phyloP scores from a whole-genome alignment of 2,329 filamentous ascomycete species.

The Ustilaginoidea virens region DNA sequence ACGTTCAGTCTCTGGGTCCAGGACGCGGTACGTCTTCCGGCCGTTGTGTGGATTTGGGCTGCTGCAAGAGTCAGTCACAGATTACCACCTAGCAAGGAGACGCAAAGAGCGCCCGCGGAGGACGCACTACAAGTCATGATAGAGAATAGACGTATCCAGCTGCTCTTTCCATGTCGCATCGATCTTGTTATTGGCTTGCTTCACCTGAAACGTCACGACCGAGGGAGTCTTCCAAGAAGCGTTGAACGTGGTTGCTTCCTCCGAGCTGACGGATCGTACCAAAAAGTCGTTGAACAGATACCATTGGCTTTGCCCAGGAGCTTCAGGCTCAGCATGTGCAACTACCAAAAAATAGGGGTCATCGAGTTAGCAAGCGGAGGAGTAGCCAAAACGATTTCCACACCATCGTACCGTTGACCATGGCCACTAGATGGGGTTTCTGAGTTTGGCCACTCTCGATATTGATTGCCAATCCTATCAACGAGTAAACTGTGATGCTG shows the following conservation, averaged over 20 bases:
- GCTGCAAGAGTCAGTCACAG: conserved; percentile 7
- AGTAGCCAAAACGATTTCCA: not conserved
- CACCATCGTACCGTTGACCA: conserved; percentile 58
- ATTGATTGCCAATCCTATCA: conserved; percentile 79
- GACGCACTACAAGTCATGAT: conserved; percentile 46
- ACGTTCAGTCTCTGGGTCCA: conserved; percentile 43
- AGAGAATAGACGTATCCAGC: conserved; percentile 74
- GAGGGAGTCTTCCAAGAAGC: conserved; percentile 86
- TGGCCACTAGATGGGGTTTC: conserved; percentile 79
- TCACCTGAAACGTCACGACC: conserved; percentile 74
- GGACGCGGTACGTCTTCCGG: conserved; percentile 41
- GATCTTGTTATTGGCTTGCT: conserved; percentile 63
- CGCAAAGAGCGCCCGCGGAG: not conserved
- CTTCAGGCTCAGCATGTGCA: conserved; percentile 45
- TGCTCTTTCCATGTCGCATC: conserved; percentile 76
- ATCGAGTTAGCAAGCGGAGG: too few species aligned
- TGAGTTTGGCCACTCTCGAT: conserved; percentile 76
- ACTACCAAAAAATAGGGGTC: conserved; percentile 35
- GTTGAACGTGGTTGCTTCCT: conserved; percentile 82
- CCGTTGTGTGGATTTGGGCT: conserved; percentile 20
- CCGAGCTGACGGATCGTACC: conserved; percentile 61
- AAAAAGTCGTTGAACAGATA: conserved; percentile 96
- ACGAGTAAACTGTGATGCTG: conserved; percentile 75
- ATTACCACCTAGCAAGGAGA: not conserved
- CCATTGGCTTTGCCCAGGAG: conserved; percentile 58